These are phyloP conservation scores for Cryptosporidium ryanae DNA, from an alignment of 169 alveolate species.

Conservation along the genomic window DNA sequence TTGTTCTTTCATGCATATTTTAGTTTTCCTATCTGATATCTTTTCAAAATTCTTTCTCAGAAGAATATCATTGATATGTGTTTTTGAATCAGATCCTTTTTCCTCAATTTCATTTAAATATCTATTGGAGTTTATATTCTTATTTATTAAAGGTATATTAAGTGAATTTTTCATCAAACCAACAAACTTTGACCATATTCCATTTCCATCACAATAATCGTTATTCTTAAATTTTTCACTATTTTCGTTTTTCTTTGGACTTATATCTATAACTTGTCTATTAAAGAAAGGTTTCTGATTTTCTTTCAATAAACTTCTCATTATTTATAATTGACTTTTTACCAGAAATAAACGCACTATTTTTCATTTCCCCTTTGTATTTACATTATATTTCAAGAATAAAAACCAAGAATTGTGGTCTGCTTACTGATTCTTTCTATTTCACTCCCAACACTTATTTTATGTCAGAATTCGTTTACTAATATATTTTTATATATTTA, in stretches of 20 bases:
- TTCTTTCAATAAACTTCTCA: constrained; percentile 46
- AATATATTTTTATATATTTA: too few relatives aligned
- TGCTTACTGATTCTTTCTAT: too few relatives aligned
- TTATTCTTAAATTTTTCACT: neutral
- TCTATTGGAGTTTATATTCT: neutral
- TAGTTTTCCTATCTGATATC: neutral
- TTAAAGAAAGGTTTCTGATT: constrained; percentile 21
- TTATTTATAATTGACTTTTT: neutral
- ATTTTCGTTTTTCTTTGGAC: constrained; percentile 23
- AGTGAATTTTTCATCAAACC: constrained; percentile 59
- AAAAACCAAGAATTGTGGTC: too few relatives aligned
- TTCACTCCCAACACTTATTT: too few relatives aligned
- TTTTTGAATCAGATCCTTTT: neutral
- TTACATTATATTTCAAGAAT: too few relatives aligned
- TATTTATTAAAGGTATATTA: constrained; percentile 24
- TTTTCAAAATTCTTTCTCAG: constrained; percentile 11
- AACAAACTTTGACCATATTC: constrained; percentile 62
- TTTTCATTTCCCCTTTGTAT: too few relatives aligned
- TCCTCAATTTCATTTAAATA: neutral
- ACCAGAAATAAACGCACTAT: too few relatives aligned
- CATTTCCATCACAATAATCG: constrained; percentile 39
- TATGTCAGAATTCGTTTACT: too few relatives aligned
- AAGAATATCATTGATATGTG: constrained; percentile 39
- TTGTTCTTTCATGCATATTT: neutral
- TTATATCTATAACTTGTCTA: constrained; percentile 66